Percentiles rank a stretch among this genome's conserved stretches.
These are phyloP conservation scores for Tulasnella sp. DNA, from an alignment of 768 basidiomycete genomes.

Conservation along the genomic window DNA sequence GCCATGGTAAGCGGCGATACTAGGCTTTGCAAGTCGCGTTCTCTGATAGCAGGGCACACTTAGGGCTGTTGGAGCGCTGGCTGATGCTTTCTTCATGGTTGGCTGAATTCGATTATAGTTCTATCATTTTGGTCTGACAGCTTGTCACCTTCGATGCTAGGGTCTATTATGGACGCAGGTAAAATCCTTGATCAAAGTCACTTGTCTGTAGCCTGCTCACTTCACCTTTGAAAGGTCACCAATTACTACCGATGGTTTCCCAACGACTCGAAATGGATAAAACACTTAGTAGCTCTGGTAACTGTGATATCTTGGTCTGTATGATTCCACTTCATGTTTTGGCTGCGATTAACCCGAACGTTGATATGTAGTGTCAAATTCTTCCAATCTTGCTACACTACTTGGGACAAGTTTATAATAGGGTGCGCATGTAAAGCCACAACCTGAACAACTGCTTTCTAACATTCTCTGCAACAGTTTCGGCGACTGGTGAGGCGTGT, in stretches of 20 bases:
- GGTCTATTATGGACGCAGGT: slow-evolving; percentile 11
- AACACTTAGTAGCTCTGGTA: background rate
- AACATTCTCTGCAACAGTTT: background rate
- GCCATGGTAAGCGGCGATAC: background rate
- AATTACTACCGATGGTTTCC: slow-evolving; percentile 20
- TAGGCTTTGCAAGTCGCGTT: background rate
- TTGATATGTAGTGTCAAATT: background rate
- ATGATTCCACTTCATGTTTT: too few species aligned
- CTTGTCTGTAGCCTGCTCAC: background rate
- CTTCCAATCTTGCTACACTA: slow-evolving; percentile 1
- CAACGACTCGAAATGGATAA: slow-evolving; percentile 10
- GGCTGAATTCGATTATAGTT: background rate
- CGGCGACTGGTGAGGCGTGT: slow-evolving; percentile 6
- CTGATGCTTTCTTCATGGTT: slow-evolving; percentile 8
- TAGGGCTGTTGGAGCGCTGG: background rate
- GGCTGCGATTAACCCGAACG: background rate
- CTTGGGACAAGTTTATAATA: slow-evolving; percentile 2
- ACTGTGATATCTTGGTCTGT: slow-evolving; percentile 12
- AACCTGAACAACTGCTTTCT: background rate
- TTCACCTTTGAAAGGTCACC: background rate
- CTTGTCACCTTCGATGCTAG: background rate
- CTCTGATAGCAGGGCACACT: background rate
- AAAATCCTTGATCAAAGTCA: background rate
- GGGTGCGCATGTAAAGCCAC: background rate
- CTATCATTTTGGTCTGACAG: background rate